Evolutionary conservation across 768 basidiomycete species (phyloP).

Genomic region (Mycena galericulata): DNA sequence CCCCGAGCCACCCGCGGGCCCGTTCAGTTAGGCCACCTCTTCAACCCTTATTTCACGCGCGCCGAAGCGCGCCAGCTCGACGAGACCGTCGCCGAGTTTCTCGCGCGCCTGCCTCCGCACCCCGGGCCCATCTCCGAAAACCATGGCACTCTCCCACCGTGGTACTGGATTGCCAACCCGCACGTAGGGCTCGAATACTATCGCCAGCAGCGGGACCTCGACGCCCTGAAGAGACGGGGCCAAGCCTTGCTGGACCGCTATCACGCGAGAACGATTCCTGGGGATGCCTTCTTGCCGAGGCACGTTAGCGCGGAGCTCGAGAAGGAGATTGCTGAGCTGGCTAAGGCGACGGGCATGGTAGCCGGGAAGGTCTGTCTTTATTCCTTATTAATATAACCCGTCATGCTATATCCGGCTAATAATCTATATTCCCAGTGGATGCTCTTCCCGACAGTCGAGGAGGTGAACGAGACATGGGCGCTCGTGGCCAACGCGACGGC

Average conservation of each 20-base stretch:
- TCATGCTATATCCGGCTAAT: constrained; percentile 1
- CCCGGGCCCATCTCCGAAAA: constrained; percentile 4
- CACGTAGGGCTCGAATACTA: constrained; percentile 7
- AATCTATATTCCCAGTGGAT: constrained; percentile 8
- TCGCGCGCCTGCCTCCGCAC: constrained; percentile 7
- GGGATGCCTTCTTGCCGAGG: background rate
- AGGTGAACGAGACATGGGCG: constrained; percentile 3
- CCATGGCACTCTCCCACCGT: background rate
- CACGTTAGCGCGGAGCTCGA: constrained; percentile 8
- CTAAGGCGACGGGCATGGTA: constrained; percentile 1
- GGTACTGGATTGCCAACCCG: constrained; percentile 9
- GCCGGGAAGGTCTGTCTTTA: constrained; percentile 7
- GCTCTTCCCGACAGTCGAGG: constrained; percentile 1
- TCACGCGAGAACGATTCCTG: background rate
- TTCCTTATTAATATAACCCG: background rate
- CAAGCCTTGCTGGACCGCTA: background rate
- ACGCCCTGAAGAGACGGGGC: background rate
- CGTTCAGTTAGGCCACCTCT: constrained; percentile 1
- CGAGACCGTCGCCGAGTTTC: constrained; percentile 9
- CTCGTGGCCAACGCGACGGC: constrained; percentile 4
- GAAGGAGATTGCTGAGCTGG: constrained; percentile 7
- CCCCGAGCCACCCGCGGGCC: background rate
- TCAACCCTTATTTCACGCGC: constrained; percentile 2
- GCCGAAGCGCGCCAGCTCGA: constrained; percentile 12
- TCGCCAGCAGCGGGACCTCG: background rate